phyloP scores from a whole-genome alignment of 1,284 basidiomycete genomes.

The Ceratobasidium sp. region DNA sequence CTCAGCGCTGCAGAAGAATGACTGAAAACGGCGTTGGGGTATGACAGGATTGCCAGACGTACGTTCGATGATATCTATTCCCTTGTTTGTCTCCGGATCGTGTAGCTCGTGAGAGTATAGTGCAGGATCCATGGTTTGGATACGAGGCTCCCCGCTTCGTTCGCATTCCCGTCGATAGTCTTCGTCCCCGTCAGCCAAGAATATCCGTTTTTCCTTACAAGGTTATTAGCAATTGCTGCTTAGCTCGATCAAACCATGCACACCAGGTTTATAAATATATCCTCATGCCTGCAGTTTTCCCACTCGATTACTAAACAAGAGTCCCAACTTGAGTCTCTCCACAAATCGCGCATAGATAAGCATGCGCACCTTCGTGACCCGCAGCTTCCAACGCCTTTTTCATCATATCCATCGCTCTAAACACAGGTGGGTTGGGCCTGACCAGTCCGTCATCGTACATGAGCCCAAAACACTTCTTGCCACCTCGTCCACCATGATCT shows the following conservation, averaged over 20 bases:
- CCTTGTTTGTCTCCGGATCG: conserved; percentile 19
- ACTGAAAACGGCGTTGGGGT: background rate
- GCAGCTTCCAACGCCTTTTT: conserved; percentile 65
- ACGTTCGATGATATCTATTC: conserved; percentile 25
- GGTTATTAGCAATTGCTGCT: background rate
- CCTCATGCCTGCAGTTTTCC: conserved; percentile 43
- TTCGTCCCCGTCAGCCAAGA: conserved; percentile 44
- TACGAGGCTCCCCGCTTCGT: conserved; percentile 59
- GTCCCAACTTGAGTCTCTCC: background rate
- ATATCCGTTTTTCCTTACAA: conserved; percentile 41
- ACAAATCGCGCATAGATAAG: too few species aligned
- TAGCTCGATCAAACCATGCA: background rate
- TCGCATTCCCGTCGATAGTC: conserved; percentile 44
- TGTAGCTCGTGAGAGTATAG: conserved; percentile 28
- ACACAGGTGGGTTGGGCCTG: conserved; percentile 74
- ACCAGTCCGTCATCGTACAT: conserved; percentile 68
- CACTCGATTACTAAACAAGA: conserved; percentile 54
- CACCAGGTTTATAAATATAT: conserved; percentile 38
- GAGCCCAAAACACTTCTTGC: conserved; percentile 65
- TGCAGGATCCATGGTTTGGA: conserved; percentile 57
- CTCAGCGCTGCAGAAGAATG: conserved; percentile 43
- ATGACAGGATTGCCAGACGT: conserved; percentile 34
- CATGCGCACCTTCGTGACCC: conserved; percentile 66
- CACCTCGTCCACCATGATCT: conserved; percentile 63
- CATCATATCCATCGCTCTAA: conserved; percentile 65